Evolutionary conservation across 257 asterid species (phyloP).

Genomic region (Nicotiana paniculata): DNA sequence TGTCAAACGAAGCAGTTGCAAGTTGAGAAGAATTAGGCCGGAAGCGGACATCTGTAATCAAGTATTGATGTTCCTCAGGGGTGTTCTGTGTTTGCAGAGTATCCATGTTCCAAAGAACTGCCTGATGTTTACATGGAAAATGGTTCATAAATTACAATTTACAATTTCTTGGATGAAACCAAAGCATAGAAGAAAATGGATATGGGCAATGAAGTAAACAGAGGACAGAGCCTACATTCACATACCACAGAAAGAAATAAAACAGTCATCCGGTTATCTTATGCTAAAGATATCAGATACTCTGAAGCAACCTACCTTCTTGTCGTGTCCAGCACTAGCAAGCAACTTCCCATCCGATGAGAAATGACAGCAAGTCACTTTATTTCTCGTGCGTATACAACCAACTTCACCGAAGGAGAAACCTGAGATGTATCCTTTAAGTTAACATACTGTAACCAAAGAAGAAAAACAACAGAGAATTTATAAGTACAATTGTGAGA

Average conservation of each 20-base stretch:
- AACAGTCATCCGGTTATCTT: not conserved
- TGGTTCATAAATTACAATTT: not conserved
- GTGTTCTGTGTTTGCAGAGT: conserved; percentile 17
- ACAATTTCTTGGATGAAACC: not conserved
- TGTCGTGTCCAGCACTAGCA: conserved; percentile 82
- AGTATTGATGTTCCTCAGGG: conserved; percentile 19
- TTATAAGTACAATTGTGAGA: not conserved
- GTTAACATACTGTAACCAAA: not conserved
- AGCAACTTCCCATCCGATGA: conserved; percentile 79
- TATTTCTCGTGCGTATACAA: conserved; percentile 65
- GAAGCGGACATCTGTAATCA: conserved; percentile 23
- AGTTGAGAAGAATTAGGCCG: conserved; percentile 19
- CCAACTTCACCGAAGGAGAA: conserved; percentile 63
- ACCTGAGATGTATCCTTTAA: conserved; percentile 7
- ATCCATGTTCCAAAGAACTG: conserved; percentile 22
- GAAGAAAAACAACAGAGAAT: not conserved
- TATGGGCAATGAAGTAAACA: not conserved
- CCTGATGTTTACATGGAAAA: not conserved
- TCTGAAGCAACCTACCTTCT: conserved; percentile 36
- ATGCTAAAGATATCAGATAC: not conserved
- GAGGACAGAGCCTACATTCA: not conserved
- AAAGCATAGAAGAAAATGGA: not conserved
- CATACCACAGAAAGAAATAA: not conserved
- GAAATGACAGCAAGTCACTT: conserved; percentile 74
- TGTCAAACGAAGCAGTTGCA: conserved; percentile 23